phyloP scores from a whole-genome alignment of 305 asterid species.

The Plantago rigida region DNA sequence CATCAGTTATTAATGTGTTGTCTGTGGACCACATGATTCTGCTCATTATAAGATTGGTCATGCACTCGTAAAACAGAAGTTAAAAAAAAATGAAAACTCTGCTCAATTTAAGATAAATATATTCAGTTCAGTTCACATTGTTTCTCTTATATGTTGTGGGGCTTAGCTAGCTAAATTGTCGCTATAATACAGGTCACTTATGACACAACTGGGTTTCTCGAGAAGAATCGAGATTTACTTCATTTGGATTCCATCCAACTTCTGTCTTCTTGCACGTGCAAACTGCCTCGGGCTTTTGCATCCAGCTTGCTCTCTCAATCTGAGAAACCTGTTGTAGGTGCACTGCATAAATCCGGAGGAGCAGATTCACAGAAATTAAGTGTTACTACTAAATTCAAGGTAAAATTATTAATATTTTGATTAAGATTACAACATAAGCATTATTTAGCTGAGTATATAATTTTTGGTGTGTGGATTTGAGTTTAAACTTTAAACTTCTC shows the following conservation, averaged over 20 bases:
- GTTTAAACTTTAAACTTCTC: no score
- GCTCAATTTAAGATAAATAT: neutral
- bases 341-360: conserved; percentile 87
- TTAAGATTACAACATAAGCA: no score
- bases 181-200: conserved; percentile 62
- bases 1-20: no score
- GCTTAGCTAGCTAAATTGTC: conserved; percentile 13
- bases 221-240: conserved; percentile 94
- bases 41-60: no score
- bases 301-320: conserved; percentile 76
- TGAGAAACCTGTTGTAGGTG: conserved; percentile 81
- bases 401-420: conserved; percentile 11
- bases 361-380: conserved; percentile 96
- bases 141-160: conserved; percentile 7
- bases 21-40: no score
- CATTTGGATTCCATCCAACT: conserved; percentile 89
- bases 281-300: conserved; percentile 91
- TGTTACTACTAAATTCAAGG: conserved; percentile 92
- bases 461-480: no score
- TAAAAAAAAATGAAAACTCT: conserved; percentile 6
- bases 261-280: conserved; percentile 76
- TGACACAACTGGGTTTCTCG: conserved; percentile 86
- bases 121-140: conserved; percentile 8
- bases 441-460: no score
- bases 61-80: neutral